Conservation (phyloP, 371 early-diverging fungal genomes). For the Umbelopsis sp. region DNA sequence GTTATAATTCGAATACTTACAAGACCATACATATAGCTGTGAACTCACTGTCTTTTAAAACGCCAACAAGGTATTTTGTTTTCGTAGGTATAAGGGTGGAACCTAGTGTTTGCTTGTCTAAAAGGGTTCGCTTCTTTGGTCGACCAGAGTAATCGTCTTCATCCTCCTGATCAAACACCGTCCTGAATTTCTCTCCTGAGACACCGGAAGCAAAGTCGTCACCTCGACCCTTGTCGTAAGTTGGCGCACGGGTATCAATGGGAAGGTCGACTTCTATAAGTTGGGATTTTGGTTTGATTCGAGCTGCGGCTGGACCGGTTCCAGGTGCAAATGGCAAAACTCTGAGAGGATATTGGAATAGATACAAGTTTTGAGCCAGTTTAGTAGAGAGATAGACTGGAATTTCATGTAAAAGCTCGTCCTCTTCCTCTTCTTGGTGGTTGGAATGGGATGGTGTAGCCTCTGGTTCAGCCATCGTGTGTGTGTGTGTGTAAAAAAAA, state of each 20-base stretch:
- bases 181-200: constrained; percentile 71
- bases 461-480: background rate
- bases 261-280: constrained; percentile 89
- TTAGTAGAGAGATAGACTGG: constrained; percentile 77
- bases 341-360: constrained; percentile 88
- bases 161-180: constrained; percentile 66
- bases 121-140: constrained; percentile 52
- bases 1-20: background rate
- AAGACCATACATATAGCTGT: background rate
- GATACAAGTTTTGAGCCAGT: constrained; percentile 70
- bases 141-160: constrained; percentile 45
- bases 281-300: constrained; percentile 80
- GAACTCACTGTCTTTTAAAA: constrained; percentile 67
- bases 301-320: constrained; percentile 65
- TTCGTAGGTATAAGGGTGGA: constrained; percentile 78
- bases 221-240: constrained; percentile 80
- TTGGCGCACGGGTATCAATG: constrained; percentile 66
- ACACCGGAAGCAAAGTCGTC: constrained; percentile 79
- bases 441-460: constrained; percentile 12
- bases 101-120: constrained; percentile 78
- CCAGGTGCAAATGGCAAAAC: constrained; percentile 48
- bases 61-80: constrained; percentile 82
- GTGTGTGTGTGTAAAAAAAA: background rate
- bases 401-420: constrained; percentile 76
- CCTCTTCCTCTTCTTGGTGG: constrained; percentile 49